phyloP scores from a whole-genome alignment of 2,329 filamentous ascomycete species.

The Monilinia aucupariae region DNA sequence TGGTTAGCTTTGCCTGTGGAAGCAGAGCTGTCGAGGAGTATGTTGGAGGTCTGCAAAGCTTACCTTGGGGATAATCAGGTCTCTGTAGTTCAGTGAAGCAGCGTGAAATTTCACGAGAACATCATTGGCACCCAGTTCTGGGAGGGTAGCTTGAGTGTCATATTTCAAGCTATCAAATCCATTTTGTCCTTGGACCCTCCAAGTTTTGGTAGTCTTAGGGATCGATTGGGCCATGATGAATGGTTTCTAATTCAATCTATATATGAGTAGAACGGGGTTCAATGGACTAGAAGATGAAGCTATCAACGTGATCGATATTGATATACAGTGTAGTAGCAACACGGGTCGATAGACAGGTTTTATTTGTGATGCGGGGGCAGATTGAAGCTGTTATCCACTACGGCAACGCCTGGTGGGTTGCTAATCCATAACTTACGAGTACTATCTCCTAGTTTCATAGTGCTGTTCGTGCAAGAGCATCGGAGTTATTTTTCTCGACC shows the following conservation, averaged over 20 bases:
- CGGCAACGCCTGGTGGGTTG: neutral
- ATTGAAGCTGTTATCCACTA: neutral
- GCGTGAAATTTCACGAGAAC: slow-evolving; percentile 47
- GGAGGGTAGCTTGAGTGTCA: slow-evolving; percentile 35
- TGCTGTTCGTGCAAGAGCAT: neutral
- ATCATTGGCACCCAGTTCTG: slow-evolving; percentile 46
- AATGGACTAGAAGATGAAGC: neutral
- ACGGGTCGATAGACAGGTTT: neutral
- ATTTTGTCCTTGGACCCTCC: slow-evolving; percentile 46
- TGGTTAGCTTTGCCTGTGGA: neutral
- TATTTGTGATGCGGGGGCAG: neutral
- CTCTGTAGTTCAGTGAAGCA: slow-evolving; percentile 40
- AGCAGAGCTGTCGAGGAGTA: neutral
- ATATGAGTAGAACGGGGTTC: neutral
- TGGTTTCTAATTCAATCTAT: neutral
- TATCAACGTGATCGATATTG: neutral
- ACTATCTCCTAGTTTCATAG: slow-evolving; percentile 6
- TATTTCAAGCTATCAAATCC: slow-evolving; percentile 46
- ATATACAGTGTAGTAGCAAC: neutral
- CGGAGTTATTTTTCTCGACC: neutral
- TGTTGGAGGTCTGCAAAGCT: neutral
- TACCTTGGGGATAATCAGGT: slow-evolving; percentile 37
- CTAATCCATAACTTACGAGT: neutral
- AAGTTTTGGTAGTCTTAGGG: slow-evolving; percentile 36
- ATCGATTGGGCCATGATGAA: slow-evolving; percentile 25